Conservation (phyloP, 2,329 filamentous ascomycete species). For the Pseudocercospora vitis region DNA sequence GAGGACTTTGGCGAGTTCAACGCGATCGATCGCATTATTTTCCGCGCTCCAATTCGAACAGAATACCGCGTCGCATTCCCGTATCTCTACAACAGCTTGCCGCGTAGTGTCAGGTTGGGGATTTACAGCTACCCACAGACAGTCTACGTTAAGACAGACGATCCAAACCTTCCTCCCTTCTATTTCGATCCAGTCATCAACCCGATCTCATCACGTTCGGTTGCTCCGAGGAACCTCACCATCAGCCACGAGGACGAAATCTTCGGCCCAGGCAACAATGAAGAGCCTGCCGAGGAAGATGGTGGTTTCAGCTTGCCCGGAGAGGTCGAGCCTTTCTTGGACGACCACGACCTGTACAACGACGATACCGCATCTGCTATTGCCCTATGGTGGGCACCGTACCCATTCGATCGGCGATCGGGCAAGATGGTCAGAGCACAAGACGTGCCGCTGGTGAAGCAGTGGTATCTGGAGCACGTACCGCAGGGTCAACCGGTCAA, state of each 20-base stretch:
- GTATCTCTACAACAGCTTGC: slow-evolving; percentile 93
- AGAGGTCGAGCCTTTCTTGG: slow-evolving; percentile 82
- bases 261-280: slow-evolving; percentile 77
- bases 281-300: slow-evolving; percentile 65
- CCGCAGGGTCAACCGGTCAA: slow-evolving; percentile 91
- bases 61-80: slow-evolving; percentile 95
- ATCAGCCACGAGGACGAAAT: slow-evolving; percentile 91
- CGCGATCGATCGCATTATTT: slow-evolving; percentile 98
- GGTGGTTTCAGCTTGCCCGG: slow-evolving; percentile 71
- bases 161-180: slow-evolving; percentile 87
- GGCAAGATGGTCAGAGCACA: slow-evolving; percentile 95
- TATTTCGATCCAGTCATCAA: slow-evolving; percentile 98
- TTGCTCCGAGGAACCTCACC: slow-evolving; percentile 91
- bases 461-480: slow-evolving; percentile 97
- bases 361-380: slow-evolving; percentile 89
- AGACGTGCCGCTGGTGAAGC: slow-evolving; percentile 94
- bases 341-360: slow-evolving; percentile 84
- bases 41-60: slow-evolving; percentile 89
- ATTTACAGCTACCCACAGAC: slow-evolving; percentile 94
- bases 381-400: slow-evolving; percentile 96
- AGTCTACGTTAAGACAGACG: slow-evolving; percentile 85
- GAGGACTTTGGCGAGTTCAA: slow-evolving; percentile 99
- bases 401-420: slow-evolving; percentile 89
- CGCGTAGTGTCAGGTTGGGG: slow-evolving; percentile 85
- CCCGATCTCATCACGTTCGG: slow-evolving; percentile 90